Percentiles rank a stretch among this genome's conserved stretches.
phyloP scores from a whole-genome alignment of 225 moss, liverwort and hornwort genomes.

The Straminergon stramineum region DNA sequence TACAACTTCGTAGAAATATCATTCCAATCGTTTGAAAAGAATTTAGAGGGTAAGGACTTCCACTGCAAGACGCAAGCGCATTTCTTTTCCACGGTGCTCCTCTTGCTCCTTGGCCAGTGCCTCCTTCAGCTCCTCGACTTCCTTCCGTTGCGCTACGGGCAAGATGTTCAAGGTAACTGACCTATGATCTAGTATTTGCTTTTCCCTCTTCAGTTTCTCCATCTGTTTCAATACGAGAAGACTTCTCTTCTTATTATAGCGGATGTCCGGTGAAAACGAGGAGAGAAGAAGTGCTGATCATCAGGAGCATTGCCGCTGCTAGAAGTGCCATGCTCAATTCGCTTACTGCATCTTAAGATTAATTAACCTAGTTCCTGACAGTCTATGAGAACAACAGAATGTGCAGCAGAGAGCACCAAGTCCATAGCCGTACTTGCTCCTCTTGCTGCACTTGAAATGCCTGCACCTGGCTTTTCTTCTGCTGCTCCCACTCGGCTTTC shows the following conservation, averaged over 20 bases:
- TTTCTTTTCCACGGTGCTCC: conserved; percentile 39
- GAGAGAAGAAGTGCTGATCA: not conserved
- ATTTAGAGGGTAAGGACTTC: not conserved
- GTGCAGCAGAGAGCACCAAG: conserved; percentile 6
- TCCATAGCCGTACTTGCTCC: conserved; percentile 31
- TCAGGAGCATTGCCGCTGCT: not conserved
- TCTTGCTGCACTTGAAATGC: conserved; percentile 38
- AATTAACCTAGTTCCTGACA: not conserved
- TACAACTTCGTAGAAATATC: not conserved
- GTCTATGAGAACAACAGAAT: not conserved
- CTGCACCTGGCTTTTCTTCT: conserved; percentile 30
- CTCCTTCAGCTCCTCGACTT: conserved; percentile 32
- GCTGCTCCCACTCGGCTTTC: conserved; percentile 43
- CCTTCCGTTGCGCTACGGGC: conserved; percentile 33
- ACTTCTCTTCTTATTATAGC: not conserved
- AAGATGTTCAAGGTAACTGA: conserved; percentile 3
- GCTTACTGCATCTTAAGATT: not conserved
- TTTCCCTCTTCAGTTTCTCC: conserved; percentile 43
- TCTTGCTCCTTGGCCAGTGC: conserved; percentile 28
- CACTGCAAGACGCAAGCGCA: conserved; percentile 27
- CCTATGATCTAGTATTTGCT: conserved; percentile 24
- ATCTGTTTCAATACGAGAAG: conserved; percentile 2
- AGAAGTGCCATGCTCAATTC: not conserved
- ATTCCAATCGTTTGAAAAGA: not conserved
- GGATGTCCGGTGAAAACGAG: not conserved